A percentile compares a stretch with the other conserved stretches of the same genome.
Evolutionary conservation across 306 rosid genomes (phyloP).

Genomic region (Ziziphus jujuba): DNA sequence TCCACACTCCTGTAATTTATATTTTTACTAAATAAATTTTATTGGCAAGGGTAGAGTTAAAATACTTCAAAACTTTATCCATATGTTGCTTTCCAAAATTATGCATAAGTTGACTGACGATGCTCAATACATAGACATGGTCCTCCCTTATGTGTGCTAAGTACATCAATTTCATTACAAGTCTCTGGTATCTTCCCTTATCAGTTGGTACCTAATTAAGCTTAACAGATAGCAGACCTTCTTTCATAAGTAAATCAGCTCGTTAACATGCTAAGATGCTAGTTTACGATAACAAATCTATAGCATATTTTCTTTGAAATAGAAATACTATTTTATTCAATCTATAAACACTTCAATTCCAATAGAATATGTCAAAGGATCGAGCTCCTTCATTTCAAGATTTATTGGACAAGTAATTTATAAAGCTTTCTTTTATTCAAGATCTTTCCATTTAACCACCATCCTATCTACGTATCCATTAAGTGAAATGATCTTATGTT

Average conservation of each 20-base stretch:
- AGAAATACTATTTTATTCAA: not conserved
- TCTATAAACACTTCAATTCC: constrained; percentile 12
- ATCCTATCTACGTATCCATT: not conserved
- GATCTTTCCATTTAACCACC: constrained; percentile 1
- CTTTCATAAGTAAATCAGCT: not conserved
- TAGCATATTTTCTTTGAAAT: not conserved
- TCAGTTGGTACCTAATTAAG: too few relatives aligned
- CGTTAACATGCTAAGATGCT: not conserved
- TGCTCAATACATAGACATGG: too few relatives aligned
- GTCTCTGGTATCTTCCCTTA: too few relatives aligned
- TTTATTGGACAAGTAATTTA: not conserved
- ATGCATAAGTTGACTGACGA: too few relatives aligned
- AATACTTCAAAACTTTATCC: too few relatives aligned
- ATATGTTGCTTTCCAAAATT: too few relatives aligned
- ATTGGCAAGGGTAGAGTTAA: too few relatives aligned
- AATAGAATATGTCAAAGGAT: not conserved
- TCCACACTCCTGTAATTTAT: too few relatives aligned
- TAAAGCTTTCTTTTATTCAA: not conserved
- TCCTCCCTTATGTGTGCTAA: too few relatives aligned
- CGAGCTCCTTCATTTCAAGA: constrained; percentile 10
- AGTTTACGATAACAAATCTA: not conserved
- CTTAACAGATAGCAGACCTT: too few relatives aligned
- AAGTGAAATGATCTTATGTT: not conserved
- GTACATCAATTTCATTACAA: too few relatives aligned
- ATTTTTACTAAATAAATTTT: too few relatives aligned